Evolutionary conservation across 257 asterid species (phyloP).

Genomic region (Echites panduratus): DNA sequence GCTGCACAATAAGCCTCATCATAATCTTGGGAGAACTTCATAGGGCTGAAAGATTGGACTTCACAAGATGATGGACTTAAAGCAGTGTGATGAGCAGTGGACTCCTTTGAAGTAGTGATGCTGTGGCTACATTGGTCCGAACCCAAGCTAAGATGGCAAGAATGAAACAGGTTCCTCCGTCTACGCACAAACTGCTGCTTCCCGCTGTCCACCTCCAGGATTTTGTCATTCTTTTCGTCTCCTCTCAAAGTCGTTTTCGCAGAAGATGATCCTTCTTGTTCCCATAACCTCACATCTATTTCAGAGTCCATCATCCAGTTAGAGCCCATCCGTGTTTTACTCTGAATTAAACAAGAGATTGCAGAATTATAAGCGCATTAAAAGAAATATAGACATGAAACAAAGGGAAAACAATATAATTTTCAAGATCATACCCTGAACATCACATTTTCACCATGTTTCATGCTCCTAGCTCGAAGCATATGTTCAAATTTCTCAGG

Average conservation of each 20-base stretch:
- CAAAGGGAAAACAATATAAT: not conserved
- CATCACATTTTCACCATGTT: conserved; percentile 33
- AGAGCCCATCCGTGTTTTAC: conserved; percentile 22
- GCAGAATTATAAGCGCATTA: not conserved
- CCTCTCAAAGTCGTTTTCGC: conserved; percentile 18
- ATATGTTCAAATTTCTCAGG: conserved; percentile 76
- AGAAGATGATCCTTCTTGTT: conserved; percentile 20
- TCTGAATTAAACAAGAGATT: conserved; percentile 31
- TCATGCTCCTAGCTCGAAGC: conserved; percentile 39
- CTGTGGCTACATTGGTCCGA: conserved; percentile 47
- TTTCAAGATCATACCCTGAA: conserved; percentile 39
- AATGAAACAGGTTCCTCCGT: conserved; percentile 39
- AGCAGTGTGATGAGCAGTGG: conserved; percentile 41
- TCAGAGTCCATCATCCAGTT: conserved; percentile 9
- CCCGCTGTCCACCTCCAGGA: conserved; percentile 52
- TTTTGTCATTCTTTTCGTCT: conserved; percentile 44
- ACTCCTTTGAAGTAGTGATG: conserved; percentile 55
- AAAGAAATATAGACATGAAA: too few species aligned
- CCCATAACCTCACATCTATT: conserved; percentile 16
- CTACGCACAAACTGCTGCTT: conserved; percentile 25
- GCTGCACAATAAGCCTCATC: conserved; percentile 45
- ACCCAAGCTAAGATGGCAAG: conserved; percentile 47
- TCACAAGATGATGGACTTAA: conserved; percentile 50
- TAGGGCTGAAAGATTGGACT: conserved; percentile 44
- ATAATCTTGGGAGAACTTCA: conserved; percentile 26